A percentile compares a stretch with the other conserved stretches of the same genome.
Evolutionary conservation across 2,329 filamentous ascomycete species (phyloP).

Genomic region (Pleoardoris graminearum): DNA sequence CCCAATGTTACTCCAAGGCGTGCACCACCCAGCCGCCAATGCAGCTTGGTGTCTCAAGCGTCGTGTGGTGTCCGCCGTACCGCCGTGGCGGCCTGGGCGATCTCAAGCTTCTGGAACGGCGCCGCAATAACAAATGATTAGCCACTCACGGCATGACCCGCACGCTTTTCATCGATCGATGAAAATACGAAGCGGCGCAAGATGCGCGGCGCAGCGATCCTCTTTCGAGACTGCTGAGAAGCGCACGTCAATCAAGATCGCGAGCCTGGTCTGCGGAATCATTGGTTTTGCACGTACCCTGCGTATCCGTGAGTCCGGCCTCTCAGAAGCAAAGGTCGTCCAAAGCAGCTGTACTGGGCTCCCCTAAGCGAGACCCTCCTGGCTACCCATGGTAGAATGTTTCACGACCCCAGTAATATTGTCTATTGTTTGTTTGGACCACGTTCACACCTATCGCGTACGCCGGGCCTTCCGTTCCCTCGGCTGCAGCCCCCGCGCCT

Average conservation of each 20-base stretch:
- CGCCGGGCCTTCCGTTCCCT: neutral
- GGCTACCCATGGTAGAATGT: neutral
- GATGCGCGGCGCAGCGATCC: neutral
- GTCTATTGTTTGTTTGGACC: neutral
- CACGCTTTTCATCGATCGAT: conserved; percentile 1
- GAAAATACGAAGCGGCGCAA: neutral
- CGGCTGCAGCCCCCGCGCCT: neutral
- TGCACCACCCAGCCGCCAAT: conserved; percentile 7
- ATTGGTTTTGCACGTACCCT: neutral
- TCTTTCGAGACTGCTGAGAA: neutral
- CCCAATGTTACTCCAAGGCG: neutral
- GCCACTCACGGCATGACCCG: neutral
- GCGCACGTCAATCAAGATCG: neutral
- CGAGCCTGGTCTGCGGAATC: neutral
- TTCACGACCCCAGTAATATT: neutral
- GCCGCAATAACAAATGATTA: neutral
- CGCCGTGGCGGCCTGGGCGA: neutral
- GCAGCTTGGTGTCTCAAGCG: neutral
- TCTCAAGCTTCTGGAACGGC: conserved; percentile 7
- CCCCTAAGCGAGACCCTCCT: neutral
- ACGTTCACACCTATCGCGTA: neutral
- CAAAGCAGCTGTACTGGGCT: neutral
- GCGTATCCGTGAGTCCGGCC: conserved; percentile 8
- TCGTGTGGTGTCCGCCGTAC: conserved; percentile 1
- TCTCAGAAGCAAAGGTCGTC: conserved; percentile 1